Conservation (phyloP, 148 eudicot species). For the Cornus kousa region DNA sequence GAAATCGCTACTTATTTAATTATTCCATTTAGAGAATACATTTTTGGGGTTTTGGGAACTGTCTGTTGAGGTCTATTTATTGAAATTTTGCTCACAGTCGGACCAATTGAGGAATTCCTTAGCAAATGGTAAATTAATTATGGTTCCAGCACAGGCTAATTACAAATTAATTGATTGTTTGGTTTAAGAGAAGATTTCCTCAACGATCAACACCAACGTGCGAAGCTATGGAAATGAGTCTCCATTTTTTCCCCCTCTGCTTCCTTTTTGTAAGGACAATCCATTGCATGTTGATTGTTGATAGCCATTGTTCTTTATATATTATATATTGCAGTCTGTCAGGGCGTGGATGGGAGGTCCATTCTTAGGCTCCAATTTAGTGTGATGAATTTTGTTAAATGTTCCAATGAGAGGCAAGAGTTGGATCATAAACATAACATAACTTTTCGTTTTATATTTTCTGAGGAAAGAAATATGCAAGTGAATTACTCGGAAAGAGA, state of each 20-base stretch:
- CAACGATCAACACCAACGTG: background rate
- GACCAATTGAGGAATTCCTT: background rate
- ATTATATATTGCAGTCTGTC: background rate
- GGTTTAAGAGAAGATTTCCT: background rate
- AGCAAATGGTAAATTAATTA: background rate
- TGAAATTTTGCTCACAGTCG: slow-evolving; percentile 1
- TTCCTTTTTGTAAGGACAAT: background rate
- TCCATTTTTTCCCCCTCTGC: background rate
- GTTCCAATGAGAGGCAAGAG: no score
- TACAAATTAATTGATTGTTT: background rate
- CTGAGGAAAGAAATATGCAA: no score
- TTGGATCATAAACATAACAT: no score
- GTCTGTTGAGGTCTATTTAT: background rate
- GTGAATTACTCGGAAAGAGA: no score
- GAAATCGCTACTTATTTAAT: background rate
- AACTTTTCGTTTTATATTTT: no score
- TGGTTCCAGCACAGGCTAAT: background rate
- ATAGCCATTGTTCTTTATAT: no score
- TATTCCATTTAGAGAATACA: no score
- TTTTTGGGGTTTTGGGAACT: background rate
- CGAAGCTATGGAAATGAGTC: background rate
- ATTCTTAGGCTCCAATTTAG: background rate
- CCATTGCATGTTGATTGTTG: background rate
- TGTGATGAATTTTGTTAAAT: no score
- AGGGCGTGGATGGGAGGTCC: background rate